These are phyloP conservation scores for Thelonectria blattea DNA, from an alignment of 2,329 filamentous ascomycete genomes.

Conservation along the genomic window DNA sequence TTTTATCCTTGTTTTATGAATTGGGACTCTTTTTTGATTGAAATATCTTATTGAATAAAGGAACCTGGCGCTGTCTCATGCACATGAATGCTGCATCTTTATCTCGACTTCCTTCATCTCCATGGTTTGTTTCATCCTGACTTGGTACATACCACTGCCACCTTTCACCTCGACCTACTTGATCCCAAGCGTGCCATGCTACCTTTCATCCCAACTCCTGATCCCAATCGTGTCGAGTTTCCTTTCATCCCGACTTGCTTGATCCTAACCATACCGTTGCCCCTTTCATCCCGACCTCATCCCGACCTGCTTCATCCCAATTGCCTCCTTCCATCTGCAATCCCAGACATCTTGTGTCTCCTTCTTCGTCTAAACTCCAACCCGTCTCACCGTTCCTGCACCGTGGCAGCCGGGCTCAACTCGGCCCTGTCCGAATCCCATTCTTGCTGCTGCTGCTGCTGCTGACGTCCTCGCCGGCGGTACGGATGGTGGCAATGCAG, in stretches of 20 bases:
- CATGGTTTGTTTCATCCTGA: no score
- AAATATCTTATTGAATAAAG: conserved; percentile 11
- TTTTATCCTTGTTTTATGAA: not conserved
- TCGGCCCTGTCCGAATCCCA: not conserved
- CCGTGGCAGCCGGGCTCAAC: not conserved
- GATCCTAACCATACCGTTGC: no score
- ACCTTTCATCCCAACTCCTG: not conserved
- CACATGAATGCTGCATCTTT: not conserved
- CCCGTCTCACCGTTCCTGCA: not conserved
- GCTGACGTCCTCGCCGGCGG: conserved; percentile 22
- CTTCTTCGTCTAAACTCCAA: no score
- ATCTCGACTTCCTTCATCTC: no score
- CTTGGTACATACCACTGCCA: no score
- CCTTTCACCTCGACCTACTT: no score
- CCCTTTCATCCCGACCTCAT: no score
- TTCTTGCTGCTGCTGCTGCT: not conserved
- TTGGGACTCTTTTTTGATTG: not conserved
- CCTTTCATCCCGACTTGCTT: not conserved
- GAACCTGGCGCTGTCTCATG: not conserved
- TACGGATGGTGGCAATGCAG: conserved; percentile 33
- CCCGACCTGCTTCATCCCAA: no score
- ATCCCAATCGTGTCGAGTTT: not conserved
- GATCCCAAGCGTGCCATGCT: no score
- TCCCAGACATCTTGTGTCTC: no score
- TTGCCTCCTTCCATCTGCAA: no score